A percentile compares a stretch with the other conserved stretches of the same genome.
Conservation (phyloP, 805 yeast genomes). For the Priceomyces haplophilus region DNA sequence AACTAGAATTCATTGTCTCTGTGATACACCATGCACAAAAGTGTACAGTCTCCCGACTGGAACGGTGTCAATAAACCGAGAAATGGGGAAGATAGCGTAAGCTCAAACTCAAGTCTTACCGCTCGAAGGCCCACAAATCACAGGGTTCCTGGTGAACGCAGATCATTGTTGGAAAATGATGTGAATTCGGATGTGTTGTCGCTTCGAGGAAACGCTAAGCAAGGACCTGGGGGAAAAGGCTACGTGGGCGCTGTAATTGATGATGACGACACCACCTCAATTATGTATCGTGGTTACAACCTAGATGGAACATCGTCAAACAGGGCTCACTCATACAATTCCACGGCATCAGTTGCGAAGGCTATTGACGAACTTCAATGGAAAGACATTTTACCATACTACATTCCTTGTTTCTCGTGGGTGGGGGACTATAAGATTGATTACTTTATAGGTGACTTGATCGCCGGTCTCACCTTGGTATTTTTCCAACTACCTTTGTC, state of each 20-base stretch:
- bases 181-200: neutral
- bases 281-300: slow-evolving; percentile 1
- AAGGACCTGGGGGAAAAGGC: neutral
- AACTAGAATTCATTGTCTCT: too few species aligned
- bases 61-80: neutral
- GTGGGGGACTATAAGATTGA: slow-evolving; percentile 44
- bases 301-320: neutral
- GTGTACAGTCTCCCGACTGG: neutral
- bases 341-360: neutral
- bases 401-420: slow-evolving; percentile 70
- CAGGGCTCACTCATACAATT: neutral
- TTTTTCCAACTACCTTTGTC: slow-evolving; percentile 89
- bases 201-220: neutral
- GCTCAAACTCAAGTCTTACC: neutral
- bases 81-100: neutral
- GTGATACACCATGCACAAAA: neutral
- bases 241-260: neutral
- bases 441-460: slow-evolving; percentile 57
- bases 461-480: slow-evolving; percentile 85
- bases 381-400: slow-evolving; percentile 49
- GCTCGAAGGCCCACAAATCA: neutral
- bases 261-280: slow-evolving; percentile 2
- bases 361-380: slow-evolving; percentile 21
- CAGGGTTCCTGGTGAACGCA: slow-evolving; percentile 3
- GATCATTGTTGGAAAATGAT: slow-evolving; percentile 4